Evolutionary conservation across 2,329 filamentous ascomycete species (phyloP).

Genomic region (Diplodia sapinea): DNA sequence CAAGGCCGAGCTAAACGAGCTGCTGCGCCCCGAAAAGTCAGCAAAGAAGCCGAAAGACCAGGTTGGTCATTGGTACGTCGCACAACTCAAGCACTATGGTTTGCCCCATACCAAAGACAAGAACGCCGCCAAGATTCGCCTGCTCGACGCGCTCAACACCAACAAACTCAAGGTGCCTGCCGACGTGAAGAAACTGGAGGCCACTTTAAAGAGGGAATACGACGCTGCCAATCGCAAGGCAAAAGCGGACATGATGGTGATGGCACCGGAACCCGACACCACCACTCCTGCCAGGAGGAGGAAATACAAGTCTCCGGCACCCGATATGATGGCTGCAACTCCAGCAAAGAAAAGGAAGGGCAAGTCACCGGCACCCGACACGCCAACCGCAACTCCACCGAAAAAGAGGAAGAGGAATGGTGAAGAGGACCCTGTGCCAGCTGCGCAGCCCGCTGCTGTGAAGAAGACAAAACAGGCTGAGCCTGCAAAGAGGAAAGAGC

Average conservation of each 20-base stretch:
- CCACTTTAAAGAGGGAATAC: constrained; percentile 64
- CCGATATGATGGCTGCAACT: too few relatives aligned
- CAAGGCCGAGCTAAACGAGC: constrained; percentile 39
- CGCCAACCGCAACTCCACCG: constrained; percentile 29
- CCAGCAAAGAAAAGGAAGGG: constrained; percentile 35
- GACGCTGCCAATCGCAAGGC: constrained; percentile 57
- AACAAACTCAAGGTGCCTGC: constrained; percentile 58
- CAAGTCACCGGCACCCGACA: constrained; percentile 30
- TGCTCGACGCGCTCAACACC: constrained; percentile 62
- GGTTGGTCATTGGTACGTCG: constrained; percentile 66
- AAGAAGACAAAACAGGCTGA: background rate
- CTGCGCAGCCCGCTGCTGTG: background rate
- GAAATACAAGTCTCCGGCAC: background rate
- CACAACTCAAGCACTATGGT: constrained; percentile 68
- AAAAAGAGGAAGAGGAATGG: constrained; percentile 20
- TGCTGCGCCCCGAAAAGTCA: constrained; percentile 39
- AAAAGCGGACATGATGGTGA: constrained; percentile 45
- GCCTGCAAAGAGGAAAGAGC: background rate
- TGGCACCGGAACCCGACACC: constrained; percentile 29
- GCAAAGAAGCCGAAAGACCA: constrained; percentile 51
- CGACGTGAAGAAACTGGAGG: constrained; percentile 58
- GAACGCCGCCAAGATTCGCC: constrained; percentile 62
- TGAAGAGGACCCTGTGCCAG: background rate
- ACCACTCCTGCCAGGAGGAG: constrained; percentile 7
- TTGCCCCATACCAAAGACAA: constrained; percentile 63